These are phyloP conservation scores for Aotearoamyces nothofagi DNA, from an alignment of 2,329 filamentous ascomycete genomes.

Conservation along the genomic window DNA sequence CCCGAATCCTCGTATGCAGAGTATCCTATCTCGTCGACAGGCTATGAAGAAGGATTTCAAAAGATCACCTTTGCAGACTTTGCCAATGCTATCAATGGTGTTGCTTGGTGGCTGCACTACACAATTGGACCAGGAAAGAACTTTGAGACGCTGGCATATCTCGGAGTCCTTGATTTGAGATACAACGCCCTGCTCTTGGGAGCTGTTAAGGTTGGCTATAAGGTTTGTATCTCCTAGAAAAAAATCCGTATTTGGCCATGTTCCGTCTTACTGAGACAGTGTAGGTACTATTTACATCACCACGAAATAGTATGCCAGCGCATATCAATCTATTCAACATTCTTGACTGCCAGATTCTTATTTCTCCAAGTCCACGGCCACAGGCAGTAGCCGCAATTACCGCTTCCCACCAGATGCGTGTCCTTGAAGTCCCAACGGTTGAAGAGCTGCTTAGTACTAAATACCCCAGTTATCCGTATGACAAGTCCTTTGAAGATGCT, in stretches of 20 bases:
- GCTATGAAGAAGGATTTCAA: neutral
- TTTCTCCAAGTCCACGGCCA: too few relatives aligned
- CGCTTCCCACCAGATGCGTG: too few relatives aligned
- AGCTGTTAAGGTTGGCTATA: constrained; percentile 20
- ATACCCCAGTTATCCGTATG: constrained; percentile 14
- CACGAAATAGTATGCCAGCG: constrained; percentile 20
- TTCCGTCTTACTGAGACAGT: constrained; percentile 1
- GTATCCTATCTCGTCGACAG: too few relatives aligned
- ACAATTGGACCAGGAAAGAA: neutral
- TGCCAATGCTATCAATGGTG: neutral
- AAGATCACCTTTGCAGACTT: neutral
- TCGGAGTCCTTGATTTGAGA: constrained; percentile 22
- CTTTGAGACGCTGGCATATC: constrained; percentile 26
- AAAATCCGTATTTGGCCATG: too few relatives aligned
- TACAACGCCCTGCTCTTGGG: constrained; percentile 11
- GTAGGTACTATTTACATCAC: constrained; percentile 21
- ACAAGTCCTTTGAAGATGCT: constrained; percentile 20
- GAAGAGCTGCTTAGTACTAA: constrained; percentile 15
- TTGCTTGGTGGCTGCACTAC: neutral
- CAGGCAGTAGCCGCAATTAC: too few relatives aligned
- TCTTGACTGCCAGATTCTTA: constrained; percentile 14
- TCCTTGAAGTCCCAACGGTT: constrained; percentile 13
- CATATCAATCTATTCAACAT: constrained; percentile 20
- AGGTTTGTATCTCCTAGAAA: constrained; percentile 11
- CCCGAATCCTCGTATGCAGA: too few relatives aligned